Evolutionary conservation across 257 asterid species (phyloP).

Genomic region (Plantago elongata): DNA sequence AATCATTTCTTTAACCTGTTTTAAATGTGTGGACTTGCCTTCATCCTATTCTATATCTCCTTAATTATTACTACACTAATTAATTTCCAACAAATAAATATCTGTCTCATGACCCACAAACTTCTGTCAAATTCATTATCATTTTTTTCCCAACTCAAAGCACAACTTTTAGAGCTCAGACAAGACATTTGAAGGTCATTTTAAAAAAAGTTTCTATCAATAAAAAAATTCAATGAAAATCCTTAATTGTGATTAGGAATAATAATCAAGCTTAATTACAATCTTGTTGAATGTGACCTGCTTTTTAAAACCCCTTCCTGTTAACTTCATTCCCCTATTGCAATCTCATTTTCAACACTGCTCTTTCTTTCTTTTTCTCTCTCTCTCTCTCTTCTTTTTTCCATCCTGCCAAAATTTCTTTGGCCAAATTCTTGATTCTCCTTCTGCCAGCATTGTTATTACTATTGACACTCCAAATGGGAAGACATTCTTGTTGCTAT

Average conservation of each 20-base stretch:
- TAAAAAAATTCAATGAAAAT: constrained; percentile 6
- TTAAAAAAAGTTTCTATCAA: constrained; percentile 19
- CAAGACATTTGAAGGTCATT: constrained; percentile 38
- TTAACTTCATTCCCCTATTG: constrained; percentile 44
- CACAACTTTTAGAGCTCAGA: constrained; percentile 15
- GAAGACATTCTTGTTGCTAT: constrained; percentile 89
- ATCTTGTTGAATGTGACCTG: constrained; percentile 41
- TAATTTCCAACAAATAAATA: constrained; percentile 56
- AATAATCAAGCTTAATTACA: constrained; percentile 20
- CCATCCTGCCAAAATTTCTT: constrained; percentile 17
- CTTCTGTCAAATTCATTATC: constrained; percentile 72
- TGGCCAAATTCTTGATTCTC: not conserved
- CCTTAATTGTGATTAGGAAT: constrained; percentile 13
- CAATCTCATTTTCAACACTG: constrained; percentile 34
- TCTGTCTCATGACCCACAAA: constrained; percentile 66
- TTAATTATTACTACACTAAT: constrained; percentile 13
- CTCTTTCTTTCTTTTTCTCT: constrained; percentile 14
- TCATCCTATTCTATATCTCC: constrained; percentile 14
- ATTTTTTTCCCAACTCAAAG: constrained; percentile 25
- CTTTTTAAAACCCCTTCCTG: constrained; percentile 37
- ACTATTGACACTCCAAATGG: constrained; percentile 42
- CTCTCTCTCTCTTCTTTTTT: constrained; percentile 16
- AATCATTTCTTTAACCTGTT: not conserved
- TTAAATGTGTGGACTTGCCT: constrained; percentile 22
- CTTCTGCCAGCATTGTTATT: constrained; percentile 25